Evolutionary conservation across 805 yeast genomes (phyloP).

Genomic region (Schizosaccharomyces lindneri): DNA sequence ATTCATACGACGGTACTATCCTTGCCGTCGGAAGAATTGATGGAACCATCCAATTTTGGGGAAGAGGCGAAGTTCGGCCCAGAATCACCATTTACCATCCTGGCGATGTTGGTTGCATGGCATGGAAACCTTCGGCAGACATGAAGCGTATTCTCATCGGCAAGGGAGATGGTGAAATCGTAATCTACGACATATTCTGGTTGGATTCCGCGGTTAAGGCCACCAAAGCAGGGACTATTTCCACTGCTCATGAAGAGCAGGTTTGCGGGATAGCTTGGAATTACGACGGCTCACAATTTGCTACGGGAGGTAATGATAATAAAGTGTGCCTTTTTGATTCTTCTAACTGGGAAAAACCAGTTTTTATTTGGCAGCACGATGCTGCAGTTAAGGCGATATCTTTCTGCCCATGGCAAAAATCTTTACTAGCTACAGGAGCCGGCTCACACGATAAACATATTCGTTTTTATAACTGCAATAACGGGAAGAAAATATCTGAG

Average conservation of each 20-base stretch:
- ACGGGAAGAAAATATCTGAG: constrained; percentile 45
- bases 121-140: constrained; percentile 32
- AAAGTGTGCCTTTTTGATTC: constrained; percentile 84
- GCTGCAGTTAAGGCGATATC: constrained; percentile 84
- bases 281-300: constrained; percentile 59
- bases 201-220: neutral
- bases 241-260: constrained; percentile 1
- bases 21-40: constrained; percentile 62
- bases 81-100: constrained; percentile 56
- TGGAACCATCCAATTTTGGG: constrained; percentile 83
- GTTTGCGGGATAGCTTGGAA: constrained; percentile 82
- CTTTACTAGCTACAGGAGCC: constrained; percentile 53
- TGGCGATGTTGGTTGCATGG: constrained; percentile 56
- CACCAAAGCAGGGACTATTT: neutral
- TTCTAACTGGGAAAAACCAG: constrained; percentile 5
- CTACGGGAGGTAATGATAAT: constrained; percentile 88
- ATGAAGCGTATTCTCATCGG: neutral
- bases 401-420: constrained; percentile 73
- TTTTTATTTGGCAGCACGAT: constrained; percentile 28
- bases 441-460: constrained; percentile 64
- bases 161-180: neutral
- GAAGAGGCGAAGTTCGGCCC: constrained; percentile 39
- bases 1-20: constrained; percentile 81
- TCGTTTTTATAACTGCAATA: constrained; percentile 61
- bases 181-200: neutral